Base-by-base conservation (phyloP, 768 basidiomycete species). In the Leccinum broughii region DNA sequence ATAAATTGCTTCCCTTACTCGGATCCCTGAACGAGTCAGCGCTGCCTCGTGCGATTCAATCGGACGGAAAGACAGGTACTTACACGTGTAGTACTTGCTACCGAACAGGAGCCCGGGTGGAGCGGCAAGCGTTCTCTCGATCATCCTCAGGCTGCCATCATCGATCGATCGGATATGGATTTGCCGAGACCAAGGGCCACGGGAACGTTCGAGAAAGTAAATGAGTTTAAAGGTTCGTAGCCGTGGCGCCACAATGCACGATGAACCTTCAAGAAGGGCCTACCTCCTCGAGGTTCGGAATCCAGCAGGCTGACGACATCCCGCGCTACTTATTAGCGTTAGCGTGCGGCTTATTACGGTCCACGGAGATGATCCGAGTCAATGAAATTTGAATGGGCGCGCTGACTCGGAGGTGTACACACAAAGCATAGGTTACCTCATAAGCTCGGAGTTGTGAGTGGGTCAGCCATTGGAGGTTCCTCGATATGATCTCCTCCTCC, bases 351-450 rank as follows among this genome's bases (percentile, higher is more conserved):
- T 10, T 39, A 3, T 3, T 13, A 11, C 55, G 44, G 58, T 8
- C 28, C 8, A 30, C 28, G 34, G 13, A 34, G 34, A 34, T 34
- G 11, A 34, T 13, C 34, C 4, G 28, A 30, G 28, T 30, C 57
- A 20, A 59, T 59, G 62, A 37, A 58, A 28, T 10, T 2, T 46
- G 44, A 46, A 46, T 46, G 44, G 20, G 44, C 44, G 44, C 14
- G 14, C 13, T 14, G 13, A 10, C 10, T 32, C n/a, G 28, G 28
- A 44, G 44, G 3, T 11, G 44, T 41, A 41, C 44, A 44, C n/a
- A 44, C 44, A 10, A 20, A 20, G 20, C 44, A 7, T 46, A 20
- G n/a, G 20, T 20, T 46, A 20, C 11, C 20, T 46, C 44, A 46
- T 20, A 46, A 20, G 32, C 32, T 34, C 32, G 41, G 41, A 44